These are phyloP conservation scores for Rhodosporidiobolus sp. DNA, from an alignment of 768 basidiomycete genomes.

Conservation along the genomic window DNA sequence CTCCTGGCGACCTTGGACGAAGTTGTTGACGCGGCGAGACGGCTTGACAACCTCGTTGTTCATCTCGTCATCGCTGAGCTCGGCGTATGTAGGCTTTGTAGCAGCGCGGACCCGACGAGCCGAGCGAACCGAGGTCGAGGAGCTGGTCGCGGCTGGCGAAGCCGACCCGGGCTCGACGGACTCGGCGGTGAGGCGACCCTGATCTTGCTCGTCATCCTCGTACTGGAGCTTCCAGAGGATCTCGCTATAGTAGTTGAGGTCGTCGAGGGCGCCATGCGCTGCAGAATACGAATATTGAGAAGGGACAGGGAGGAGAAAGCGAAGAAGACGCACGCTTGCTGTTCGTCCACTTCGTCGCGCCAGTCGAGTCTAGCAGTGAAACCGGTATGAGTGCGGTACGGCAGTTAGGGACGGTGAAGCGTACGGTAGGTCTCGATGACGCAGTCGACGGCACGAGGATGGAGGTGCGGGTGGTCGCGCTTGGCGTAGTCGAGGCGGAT, in stretches of 20 bases:
- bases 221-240: constrained; percentile 1
- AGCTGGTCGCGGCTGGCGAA: not conserved
- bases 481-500: not conserved
- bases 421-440: not conserved
- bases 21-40: constrained; percentile 3
- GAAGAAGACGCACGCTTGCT: too few relatives aligned
- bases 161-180: not conserved
- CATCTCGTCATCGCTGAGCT: not conserved
- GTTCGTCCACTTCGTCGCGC: not conserved
- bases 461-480: not conserved
- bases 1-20: constrained; percentile 40
- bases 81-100: not conserved
- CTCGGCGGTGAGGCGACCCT: not conserved
- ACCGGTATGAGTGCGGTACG: not conserved
- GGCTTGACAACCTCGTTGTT: not conserved
- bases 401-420: not conserved
- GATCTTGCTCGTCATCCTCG: not conserved
- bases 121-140: too few relatives aligned
- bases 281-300: too few relatives aligned
- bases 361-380: not conserved
- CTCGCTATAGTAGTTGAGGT: not conserved
- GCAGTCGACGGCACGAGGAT: not conserved
- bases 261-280: not conserved
- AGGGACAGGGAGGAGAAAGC: not conserved
- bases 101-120: too few relatives aligned